Base-by-base conservation (phyloP, 176 grass and related monocot genomes). In the Miscanthus lutarioriparius region DNA sequence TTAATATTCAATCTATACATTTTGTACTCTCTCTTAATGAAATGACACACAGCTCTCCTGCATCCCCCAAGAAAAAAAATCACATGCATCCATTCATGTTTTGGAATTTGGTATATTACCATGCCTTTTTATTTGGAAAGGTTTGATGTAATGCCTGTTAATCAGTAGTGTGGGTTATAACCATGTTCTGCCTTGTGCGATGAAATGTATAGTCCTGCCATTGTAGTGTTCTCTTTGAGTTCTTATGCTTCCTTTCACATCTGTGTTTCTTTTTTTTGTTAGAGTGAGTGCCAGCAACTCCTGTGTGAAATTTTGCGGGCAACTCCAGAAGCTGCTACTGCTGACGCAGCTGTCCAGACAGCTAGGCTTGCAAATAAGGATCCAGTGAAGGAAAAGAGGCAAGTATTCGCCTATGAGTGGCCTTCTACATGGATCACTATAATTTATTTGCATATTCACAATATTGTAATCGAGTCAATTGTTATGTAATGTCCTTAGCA, bases 201-300 rank as follows among this genome's bases (percentile, higher is more conserved):
- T 86, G 69, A 85, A 87, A 69, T 80, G 41, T 38, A n/a, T 61
- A 64, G 53, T 74, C 63, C 16, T 9, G 45, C 47, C 38, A 64
- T 40, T 78, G 43, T 80, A 67, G 64, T 80, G 19, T 67, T 66
- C 2, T 51, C 30, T 81, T 65, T 73, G 56, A 82, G 53, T 64
- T 89, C 54, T 83, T 45, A 66, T 66, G 58, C 69, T 72, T 68
- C 5, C 32, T 35, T 83, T 86, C 53, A 70, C 51, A 30, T 71
- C 44, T 11, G 35, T 56, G 22, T 86, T 80, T 80, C 25, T 77
- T 86, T 79, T 83, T 82, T 19, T n/a, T n/a, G 64, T 71, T 86
- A 98, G 96, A 96, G 96, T 72, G 96, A 98, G 87, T 98, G 96
- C 77, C 96, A 98, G 82, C 96, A 98, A 78, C 91, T 98, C 67